These are phyloP conservation scores for Canariomyces notabilis DNA, from an alignment of 2,329 filamentous ascomycete genomes.

Conservation along the genomic window DNA sequence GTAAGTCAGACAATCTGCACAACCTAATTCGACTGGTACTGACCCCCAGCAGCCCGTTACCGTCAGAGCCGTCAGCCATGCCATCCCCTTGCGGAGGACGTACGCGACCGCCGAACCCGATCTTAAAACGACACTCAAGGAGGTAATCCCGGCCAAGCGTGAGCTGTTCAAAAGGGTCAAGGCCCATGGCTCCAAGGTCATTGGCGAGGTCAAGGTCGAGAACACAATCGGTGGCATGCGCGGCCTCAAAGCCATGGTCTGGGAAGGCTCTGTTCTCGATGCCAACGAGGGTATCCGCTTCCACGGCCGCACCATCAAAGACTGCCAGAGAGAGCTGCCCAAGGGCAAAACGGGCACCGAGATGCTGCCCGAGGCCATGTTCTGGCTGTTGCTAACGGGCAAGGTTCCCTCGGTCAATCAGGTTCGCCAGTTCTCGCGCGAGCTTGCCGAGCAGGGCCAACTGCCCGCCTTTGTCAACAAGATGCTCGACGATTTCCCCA, in stretches of 20 bases:
- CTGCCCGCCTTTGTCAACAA: slow-evolving; percentile 79
- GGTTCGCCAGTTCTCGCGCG: slow-evolving; percentile 73
- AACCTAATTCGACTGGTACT: neutral
- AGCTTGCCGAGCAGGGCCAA: slow-evolving; percentile 79
- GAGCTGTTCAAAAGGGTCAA: slow-evolving; percentile 94
- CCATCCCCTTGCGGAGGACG: slow-evolving; percentile 39
- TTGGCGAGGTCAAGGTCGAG: slow-evolving; percentile 90
- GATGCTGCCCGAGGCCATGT: slow-evolving; percentile 99
- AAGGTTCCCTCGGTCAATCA: slow-evolving; percentile 80
- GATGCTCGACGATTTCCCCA: slow-evolving; percentile 86
- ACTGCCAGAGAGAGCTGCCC: slow-evolving; percentile 89
- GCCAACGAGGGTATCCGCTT: slow-evolving; percentile 97
- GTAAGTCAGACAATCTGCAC: slow-evolving; percentile 41
- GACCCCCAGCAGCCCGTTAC: slow-evolving; percentile 27
- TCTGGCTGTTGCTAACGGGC: slow-evolving; percentile 95
- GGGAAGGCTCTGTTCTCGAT: slow-evolving; percentile 96
- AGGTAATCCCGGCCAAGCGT: slow-evolving; percentile 83
- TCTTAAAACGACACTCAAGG: slow-evolving; percentile 80
- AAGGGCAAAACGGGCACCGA: slow-evolving; percentile 90
- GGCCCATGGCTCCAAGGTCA: slow-evolving; percentile 70
- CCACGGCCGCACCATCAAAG: slow-evolving; percentile 95
- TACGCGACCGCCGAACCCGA: slow-evolving; percentile 79
- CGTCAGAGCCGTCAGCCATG: slow-evolving; percentile 23
- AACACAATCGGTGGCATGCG: slow-evolving; percentile 96
- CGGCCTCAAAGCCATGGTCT: slow-evolving; percentile 95